Evolutionary conservation across 306 rosid genomes (phyloP).

Genomic region (Lablab purpureus): DNA sequence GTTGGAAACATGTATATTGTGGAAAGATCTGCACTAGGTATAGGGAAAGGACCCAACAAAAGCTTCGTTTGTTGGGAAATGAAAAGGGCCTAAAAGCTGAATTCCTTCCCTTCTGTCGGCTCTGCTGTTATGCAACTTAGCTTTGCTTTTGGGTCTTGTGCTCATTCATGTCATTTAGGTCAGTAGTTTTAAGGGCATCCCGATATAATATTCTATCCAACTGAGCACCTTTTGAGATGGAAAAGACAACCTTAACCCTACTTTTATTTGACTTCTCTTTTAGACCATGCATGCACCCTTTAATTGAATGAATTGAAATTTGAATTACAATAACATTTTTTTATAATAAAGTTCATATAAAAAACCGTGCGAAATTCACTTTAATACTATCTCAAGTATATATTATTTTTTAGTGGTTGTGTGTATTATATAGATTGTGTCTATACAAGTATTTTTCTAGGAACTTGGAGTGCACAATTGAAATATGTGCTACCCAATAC

Average conservation of each 20-base stretch:
- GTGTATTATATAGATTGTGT: neutral
- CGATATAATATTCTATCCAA: constrained; percentile 32
- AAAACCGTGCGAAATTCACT: neutral
- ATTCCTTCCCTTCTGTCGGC: constrained; percentile 94
- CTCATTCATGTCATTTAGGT: constrained; percentile 10
- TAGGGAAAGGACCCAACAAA: constrained; percentile 53
- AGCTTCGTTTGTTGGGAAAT: constrained; percentile 89
- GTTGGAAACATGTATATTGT: constrained; percentile 32
- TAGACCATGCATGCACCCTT: constrained; percentile 27
- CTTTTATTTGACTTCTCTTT: constrained; percentile 51
- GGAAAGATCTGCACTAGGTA: constrained; percentile 36
- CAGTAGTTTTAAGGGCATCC: constrained; percentile 7
- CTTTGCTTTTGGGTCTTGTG: constrained; percentile 71
- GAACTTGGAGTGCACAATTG: constrained; percentile 25
- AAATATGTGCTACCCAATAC: constrained; percentile 40
- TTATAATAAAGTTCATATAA: neutral
- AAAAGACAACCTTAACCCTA: constrained; percentile 46
- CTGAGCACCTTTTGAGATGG: constrained; percentile 33
- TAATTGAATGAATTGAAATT: neutral
- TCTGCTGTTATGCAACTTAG: constrained; percentile 68
- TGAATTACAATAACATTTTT: neutral
- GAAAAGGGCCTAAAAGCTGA: constrained; percentile 87
- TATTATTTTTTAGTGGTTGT: too few relatives aligned
- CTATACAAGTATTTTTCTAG: neutral
- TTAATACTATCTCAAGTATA: neutral